Percentiles rank a stretch among this genome's conserved stretches.
phyloP scores from a whole-genome alignment of 2,329 filamentous ascomycete genomes.

The Trematosphaeria pertusa region DNA sequence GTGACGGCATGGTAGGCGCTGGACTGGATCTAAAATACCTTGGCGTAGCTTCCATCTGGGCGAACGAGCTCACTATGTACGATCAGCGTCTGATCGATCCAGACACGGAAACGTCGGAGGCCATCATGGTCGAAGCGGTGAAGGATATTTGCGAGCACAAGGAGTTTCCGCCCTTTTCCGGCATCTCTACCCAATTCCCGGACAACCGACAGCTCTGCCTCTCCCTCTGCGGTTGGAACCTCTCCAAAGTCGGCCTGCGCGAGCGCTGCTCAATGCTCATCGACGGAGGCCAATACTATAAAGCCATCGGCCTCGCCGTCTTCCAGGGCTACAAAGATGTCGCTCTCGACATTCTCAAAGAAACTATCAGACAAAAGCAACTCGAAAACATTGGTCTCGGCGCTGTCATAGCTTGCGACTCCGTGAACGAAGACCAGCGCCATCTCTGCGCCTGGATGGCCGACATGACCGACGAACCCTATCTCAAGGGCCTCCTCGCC shows the following conservation, averaged over 20 bases:
- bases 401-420: constrained; percentile 56
- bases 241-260: constrained; percentile 60
- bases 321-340: constrained; percentile 74
- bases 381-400: constrained; percentile 62
- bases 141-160: constrained; percentile 69
- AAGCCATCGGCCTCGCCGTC: constrained; percentile 76
- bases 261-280: constrained; percentile 59
- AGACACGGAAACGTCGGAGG: constrained; percentile 58
- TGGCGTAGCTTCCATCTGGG: constrained; percentile 77
- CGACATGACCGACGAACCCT: constrained; percentile 74
- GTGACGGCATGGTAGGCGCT: constrained; percentile 73
- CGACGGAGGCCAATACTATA: constrained; percentile 67
- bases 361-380: constrained; percentile 70
- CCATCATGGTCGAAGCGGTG: constrained; percentile 63
- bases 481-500: constrained; percentile 79
- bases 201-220: constrained; percentile 78
- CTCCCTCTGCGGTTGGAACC: constrained; percentile 75
- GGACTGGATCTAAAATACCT: constrained; percentile 77
- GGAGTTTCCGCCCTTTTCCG: constrained; percentile 68
- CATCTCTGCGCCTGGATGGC: constrained; percentile 68
- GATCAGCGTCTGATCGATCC: constrained; percentile 44
- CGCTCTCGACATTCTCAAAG: constrained; percentile 73
- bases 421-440: constrained; percentile 64
- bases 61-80: constrained; percentile 67
- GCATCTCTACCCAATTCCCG: constrained; percentile 68